Percentiles rank a stretch among this genome's conserved stretches.
These are phyloP conservation scores for Dioscorea zingiberensis DNA, from an alignment of 106 monocot species.

Conservation along the genomic window DNA sequence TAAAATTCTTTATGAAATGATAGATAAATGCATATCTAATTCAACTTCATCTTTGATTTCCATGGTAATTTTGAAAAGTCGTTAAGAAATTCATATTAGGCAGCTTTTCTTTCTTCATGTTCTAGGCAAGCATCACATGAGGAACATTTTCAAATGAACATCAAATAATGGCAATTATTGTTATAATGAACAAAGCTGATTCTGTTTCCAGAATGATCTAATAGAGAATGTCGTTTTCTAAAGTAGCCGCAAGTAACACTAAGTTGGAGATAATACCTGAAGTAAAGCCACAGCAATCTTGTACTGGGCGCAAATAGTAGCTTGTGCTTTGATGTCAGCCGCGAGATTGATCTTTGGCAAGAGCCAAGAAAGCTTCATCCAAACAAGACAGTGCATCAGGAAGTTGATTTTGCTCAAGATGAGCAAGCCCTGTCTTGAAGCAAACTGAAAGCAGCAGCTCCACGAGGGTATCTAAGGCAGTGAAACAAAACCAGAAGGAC, in stretches of 20 bases:
- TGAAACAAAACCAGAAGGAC: not conserved
- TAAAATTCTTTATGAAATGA: no score
- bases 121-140: no score
- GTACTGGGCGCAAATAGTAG: conserved; percentile 97
- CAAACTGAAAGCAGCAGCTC: conserved; percentile 83
- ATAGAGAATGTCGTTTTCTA: not conserved
- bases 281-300: conserved; percentile 92
- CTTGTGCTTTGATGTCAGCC: conserved; percentile 95
- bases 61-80: no score
- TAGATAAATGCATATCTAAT: no score
- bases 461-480: conserved; percentile 75
- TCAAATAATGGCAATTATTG: no score
- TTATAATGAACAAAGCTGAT: no score
- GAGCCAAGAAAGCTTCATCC: conserved; percentile 94
- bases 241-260: not conserved
- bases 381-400: conserved; percentile 92
- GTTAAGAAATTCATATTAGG: no score
- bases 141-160: no score
- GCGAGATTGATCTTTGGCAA: conserved; percentile 93
- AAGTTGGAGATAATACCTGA: conserved; percentile 41
- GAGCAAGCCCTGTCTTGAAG: conserved; percentile 83
- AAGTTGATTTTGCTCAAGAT: conserved; percentile 98
- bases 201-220: no score
- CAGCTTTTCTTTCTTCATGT: no score
- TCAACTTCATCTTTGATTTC: no score